Evolutionary conservation across 2,329 filamentous ascomycete species (phyloP).

Genomic region (Ophiosphaerella herpotricha): DNA sequence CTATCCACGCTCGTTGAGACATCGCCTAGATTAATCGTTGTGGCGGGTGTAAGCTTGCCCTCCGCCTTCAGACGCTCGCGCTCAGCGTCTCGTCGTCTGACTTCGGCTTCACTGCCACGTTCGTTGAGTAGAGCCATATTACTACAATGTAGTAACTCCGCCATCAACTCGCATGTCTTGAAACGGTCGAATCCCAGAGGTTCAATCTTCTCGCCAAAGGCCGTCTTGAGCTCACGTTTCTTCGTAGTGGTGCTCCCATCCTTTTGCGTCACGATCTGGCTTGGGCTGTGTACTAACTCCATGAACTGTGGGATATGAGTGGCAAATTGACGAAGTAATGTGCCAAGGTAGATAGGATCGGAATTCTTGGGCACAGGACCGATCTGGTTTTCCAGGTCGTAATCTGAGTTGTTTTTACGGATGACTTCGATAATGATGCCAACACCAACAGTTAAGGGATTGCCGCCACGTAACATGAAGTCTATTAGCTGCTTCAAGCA

Average conservation of each 20-base stretch:
- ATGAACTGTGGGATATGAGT: slow-evolving; percentile 93
- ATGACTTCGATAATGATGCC: slow-evolving; percentile 99
- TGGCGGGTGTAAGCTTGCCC: slow-evolving; percentile 69
- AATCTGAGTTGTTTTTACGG: slow-evolving; percentile 98
- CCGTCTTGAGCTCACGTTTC: slow-evolving; percentile 77
- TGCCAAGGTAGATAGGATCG: slow-evolving; percentile 95
- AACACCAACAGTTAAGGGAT: slow-evolving; percentile 92
- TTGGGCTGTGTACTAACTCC: slow-evolving; percentile 79
- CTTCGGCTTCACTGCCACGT: slow-evolving; percentile 83
- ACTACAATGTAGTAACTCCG: slow-evolving; percentile 93
- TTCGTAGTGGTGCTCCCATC: slow-evolving; percentile 65
- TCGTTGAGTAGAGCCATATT: slow-evolving; percentile 98
- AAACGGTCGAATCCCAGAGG: slow-evolving; percentile 96
- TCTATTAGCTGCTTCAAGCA: slow-evolving; percentile 85
- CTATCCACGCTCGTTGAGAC: slow-evolving; percentile 58
- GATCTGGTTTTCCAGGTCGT: slow-evolving; percentile 87
- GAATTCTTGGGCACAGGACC: slow-evolving; percentile 80
- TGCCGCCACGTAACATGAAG: slow-evolving; percentile 92
- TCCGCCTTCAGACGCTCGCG: slow-evolving; percentile 78
- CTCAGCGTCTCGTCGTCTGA: slow-evolving; percentile 77
- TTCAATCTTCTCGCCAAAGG: slow-evolving; percentile 89
- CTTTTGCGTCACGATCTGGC: slow-evolving; percentile 60
- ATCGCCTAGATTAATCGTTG: slow-evolving; percentile 61
- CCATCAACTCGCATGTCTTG: slow-evolving; percentile 99
- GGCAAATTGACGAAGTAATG: slow-evolving; percentile 84